Percentiles rank a stretch among this genome's conserved stretches.
Conservation (phyloP, 495 filamentous ascomycete genomes). For the Annulohypoxylon stygium region DNA sequence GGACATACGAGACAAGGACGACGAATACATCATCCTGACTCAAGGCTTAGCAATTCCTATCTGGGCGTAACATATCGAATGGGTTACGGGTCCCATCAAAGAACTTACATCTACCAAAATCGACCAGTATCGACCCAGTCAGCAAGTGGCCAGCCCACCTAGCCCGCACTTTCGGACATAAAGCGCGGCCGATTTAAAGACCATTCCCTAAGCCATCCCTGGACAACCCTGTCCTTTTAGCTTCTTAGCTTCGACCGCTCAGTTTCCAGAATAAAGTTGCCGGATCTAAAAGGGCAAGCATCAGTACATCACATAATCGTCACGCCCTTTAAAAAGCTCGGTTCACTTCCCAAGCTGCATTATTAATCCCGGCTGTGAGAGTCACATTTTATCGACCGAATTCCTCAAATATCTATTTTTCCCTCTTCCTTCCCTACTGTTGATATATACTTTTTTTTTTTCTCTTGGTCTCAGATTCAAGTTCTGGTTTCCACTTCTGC, state of each 20-base stretch:
- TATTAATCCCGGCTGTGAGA: constrained; percentile 47
- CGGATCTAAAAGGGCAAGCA: constrained; percentile 48
- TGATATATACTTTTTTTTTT: constrained; percentile 17
- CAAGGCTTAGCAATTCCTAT: constrained; percentile 22
- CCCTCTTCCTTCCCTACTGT: constrained; percentile 15
- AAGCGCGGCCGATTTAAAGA: constrained; percentile 48
- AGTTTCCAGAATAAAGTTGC: constrained; percentile 49
- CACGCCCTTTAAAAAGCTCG: constrained; percentile 49
- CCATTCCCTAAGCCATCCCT: constrained; percentile 36
- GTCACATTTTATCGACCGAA: constrained; percentile 41
- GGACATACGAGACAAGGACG: neutral
- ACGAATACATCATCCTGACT: constrained; percentile 43
- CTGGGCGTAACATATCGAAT: constrained; percentile 29
- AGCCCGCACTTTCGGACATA: constrained; percentile 50
- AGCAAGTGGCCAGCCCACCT: constrained; percentile 33
- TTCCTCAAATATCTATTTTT: constrained; percentile 40
- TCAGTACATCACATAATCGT: constrained; percentile 52
- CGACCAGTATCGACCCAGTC: constrained; percentile 48
- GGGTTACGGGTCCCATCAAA: constrained; percentile 40
- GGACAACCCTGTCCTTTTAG: constrained; percentile 26
- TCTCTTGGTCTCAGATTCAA: constrained; percentile 16
- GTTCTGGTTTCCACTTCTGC: constrained; percentile 30
- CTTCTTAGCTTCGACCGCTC: constrained; percentile 29
- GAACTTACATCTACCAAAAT: constrained; percentile 46
- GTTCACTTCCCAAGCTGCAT: constrained; percentile 41